Conservation (phyloP, 345 rosid species). For the Sisymbrium irio region DNA sequence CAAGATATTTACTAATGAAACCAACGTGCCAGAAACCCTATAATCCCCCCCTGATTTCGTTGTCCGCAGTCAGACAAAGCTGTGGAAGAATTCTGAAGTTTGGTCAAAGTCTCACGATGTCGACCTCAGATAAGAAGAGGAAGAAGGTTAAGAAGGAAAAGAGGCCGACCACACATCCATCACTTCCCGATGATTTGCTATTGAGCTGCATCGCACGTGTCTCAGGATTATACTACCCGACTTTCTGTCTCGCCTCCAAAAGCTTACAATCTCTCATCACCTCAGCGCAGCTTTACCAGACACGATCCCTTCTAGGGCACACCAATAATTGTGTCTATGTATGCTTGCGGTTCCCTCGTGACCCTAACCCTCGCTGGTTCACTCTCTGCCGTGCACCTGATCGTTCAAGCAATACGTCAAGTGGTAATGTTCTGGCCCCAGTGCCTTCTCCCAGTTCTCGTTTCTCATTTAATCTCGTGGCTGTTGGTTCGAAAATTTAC, state of each 20-base stretch:
- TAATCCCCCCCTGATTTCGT: too few species aligned
- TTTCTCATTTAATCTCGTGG: background rate
- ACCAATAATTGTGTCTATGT: slow-evolving; percentile 49
- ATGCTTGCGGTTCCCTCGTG: slow-evolving; percentile 40
- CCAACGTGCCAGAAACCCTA: too few species aligned
- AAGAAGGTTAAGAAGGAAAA: too few species aligned
- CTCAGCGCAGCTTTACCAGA: slow-evolving; percentile 47
- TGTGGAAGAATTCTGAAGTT: too few species aligned
- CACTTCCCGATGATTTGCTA: slow-evolving; percentile 54
- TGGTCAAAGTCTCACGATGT: background rate
- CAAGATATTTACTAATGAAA: too few species aligned
- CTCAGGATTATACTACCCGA: slow-evolving; percentile 42
- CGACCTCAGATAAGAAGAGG: background rate
- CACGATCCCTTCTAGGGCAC: slow-evolving; percentile 32
- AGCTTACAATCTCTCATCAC: slow-evolving; percentile 46
- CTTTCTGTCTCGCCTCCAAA: slow-evolving; percentile 42
- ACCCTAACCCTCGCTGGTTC: slow-evolving; percentile 35
- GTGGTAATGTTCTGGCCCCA: background rate
- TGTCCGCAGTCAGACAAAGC: too few species aligned
- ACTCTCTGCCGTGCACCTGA: slow-evolving; percentile 33
- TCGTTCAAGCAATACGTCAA: too few species aligned
- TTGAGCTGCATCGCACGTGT: slow-evolving; percentile 52
- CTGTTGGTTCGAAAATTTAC: background rate
- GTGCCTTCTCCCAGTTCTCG: background rate
- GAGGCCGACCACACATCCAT: background rate